These are phyloP conservation scores for Salix udensis DNA, from an alignment of 345 rosid species.

Conservation along the genomic window DNA sequence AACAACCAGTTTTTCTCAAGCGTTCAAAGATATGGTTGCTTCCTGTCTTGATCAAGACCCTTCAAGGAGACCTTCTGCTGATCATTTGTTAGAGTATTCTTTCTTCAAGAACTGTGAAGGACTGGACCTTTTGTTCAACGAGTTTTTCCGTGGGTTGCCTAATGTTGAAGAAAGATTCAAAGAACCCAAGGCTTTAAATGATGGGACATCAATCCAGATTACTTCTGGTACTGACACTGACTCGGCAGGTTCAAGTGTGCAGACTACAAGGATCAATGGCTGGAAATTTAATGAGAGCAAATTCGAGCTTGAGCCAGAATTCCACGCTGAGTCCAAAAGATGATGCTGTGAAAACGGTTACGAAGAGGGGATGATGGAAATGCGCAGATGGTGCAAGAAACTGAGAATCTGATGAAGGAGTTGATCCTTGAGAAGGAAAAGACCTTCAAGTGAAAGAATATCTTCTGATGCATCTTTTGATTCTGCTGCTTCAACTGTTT, in stretches of 20 bases:
- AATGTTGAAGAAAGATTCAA: constrained; percentile 63
- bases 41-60: constrained; percentile 82
- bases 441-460: constrained; percentile 39
- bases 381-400: too few relatives aligned
- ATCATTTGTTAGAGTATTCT: constrained; percentile 62
- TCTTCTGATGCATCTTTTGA: constrained; percentile 21
- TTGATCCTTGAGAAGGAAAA: constrained; percentile 46
- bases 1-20: constrained; percentile 67
- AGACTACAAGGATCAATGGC: constrained; percentile 76
- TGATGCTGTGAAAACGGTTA: constrained; percentile 23
- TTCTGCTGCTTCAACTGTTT: not conserved
- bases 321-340: constrained; percentile 34
- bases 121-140: constrained; percentile 47
- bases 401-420: too few relatives aligned
- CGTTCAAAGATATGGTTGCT: constrained; percentile 80
- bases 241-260: constrained; percentile 15
- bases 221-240: constrained; percentile 10
- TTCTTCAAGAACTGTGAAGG: constrained; percentile 73
- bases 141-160: constrained; percentile 55
- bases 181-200: constrained; percentile 22
- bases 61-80: constrained; percentile 63
- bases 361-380: too few relatives aligned
- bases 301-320: constrained; percentile 67
- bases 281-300: constrained; percentile 81
- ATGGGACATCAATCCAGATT: not conserved